phyloP scores from a whole-genome alignment of 306 rosid genomes.

The Geum urbanum region DNA sequence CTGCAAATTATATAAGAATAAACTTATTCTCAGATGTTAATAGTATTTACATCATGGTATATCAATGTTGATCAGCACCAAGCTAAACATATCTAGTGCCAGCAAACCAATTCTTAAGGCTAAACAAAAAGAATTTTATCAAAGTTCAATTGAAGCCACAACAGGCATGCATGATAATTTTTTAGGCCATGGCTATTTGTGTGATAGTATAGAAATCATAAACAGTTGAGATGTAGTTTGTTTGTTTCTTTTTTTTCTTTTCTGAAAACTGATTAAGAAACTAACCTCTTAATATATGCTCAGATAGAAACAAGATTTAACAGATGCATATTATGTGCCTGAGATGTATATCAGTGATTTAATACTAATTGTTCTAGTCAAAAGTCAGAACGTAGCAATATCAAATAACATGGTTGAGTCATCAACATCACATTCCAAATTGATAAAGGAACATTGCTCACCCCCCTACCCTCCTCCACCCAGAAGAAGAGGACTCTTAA shows the following conservation, averaged over 20 bases:
- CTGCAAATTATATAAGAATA: slow-evolving; percentile 52
- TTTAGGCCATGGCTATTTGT: neutral
- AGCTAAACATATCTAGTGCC: slow-evolving; percentile 5
- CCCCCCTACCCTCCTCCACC: slow-evolving; percentile 1
- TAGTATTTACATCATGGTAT: slow-evolving; percentile 9
- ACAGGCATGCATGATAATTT: neutral
- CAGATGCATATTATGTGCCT: neutral
- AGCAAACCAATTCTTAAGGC: neutral
- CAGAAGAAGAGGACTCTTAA: neutral
- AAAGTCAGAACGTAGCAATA: neutral
- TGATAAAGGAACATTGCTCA: no score
- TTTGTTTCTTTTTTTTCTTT: no score
- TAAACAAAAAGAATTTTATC: neutral
- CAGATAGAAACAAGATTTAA: neutral
- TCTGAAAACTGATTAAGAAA: neutral
- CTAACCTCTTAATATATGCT: neutral
- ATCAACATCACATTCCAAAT: neutral
- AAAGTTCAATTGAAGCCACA: neutral
- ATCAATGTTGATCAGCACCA: slow-evolving; percentile 14
- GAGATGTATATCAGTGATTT: neutral
- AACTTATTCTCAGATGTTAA: neutral
- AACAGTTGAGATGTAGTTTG: neutral
- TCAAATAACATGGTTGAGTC: neutral
- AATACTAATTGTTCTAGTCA: neutral
- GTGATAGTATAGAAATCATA: neutral